Base-by-base conservation (phyloP, 192 early-diverging fungal species). In the Rhizoclosmatium sp. region DNA sequence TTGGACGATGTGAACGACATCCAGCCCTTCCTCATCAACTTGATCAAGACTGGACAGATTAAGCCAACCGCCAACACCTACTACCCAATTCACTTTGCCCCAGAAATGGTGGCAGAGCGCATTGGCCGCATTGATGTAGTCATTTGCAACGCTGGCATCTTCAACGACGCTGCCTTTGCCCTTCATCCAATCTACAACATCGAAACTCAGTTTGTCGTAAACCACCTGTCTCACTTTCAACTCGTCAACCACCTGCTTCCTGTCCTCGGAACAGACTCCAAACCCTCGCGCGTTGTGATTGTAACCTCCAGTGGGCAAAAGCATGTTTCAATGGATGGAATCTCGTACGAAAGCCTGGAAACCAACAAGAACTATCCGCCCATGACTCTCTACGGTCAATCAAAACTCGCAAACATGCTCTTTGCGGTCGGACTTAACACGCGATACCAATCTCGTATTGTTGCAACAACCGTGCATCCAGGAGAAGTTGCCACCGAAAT, bases 161-260 rank as follows among this genome's bases (percentile, higher is more conserved):
- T 78, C 77, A 67, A 71, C 12, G 46, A 48, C 1, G 68, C 81
- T 3, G 31, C 31, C 31, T 85, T 83, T 51, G 75, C 78, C 10
- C 10, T 65, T 19, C 19, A 19, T 31, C 10, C 39, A 12, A 40
- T 65, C n/a, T 65, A 4, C 40, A 86, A n/a, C 10, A 9, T 56
- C 10, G 54, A 87, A 79, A 47, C 56, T 16, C 86, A 88, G 49
- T 87, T 87, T 71, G 86, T 68, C 3, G 81, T 82, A 44, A 87
- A 87, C 71, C 86, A 87, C 70, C 54, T 87, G 9, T 86, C 87
- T 41, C 87, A 88, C 48, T 86, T 87, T 58, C 77, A 86, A 16
- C 78, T 88, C 44, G 84, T 80, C 3, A 83, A 45, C 21, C 42
- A 59, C 10, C 46, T 81, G 31, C 40, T 81, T 19, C 65, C 79